Evolutionary conservation across 2,329 filamentous ascomycete genomes (phyloP).

Genomic region (Ophiostoma sp.): DNA sequence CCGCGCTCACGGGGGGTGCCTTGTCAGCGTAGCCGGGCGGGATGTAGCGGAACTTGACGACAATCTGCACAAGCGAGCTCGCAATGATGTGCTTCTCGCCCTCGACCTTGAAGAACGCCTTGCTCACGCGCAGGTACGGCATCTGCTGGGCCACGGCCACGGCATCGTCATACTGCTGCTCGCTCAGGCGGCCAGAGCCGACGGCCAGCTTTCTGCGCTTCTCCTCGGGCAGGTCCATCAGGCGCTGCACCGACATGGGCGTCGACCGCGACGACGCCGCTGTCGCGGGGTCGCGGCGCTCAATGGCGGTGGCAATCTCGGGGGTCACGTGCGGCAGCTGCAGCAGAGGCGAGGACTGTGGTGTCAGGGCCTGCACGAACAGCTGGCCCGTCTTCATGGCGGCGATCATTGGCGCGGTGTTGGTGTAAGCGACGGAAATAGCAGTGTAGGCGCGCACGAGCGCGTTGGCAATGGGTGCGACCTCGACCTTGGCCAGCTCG

Average conservation of each 20-base stretch:
- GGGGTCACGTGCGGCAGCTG: slow-evolving; percentile 85
- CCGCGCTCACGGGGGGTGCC: slow-evolving; percentile 66
- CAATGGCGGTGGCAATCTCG: slow-evolving; percentile 58
- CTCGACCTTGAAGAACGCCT: slow-evolving; percentile 96
- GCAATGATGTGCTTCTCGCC: slow-evolving; percentile 92
- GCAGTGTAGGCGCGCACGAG: slow-evolving; percentile 82
- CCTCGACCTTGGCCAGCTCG: slow-evolving; percentile 80
- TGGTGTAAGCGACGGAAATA: slow-evolving; percentile 82
- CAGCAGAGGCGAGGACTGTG: slow-evolving; percentile 76
- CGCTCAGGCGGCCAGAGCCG: slow-evolving; percentile 63
- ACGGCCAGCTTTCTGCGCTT: slow-evolving; percentile 67
- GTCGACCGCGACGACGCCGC: not conserved
- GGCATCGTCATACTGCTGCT: slow-evolving; percentile 69
- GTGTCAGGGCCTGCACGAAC: slow-evolving; percentile 82
- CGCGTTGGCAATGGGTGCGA: slow-evolving; percentile 77
- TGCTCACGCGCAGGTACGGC: slow-evolving; percentile 76
- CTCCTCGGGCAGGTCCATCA: slow-evolving; percentile 76
- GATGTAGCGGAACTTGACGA: slow-evolving; percentile 90
- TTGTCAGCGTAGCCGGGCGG: slow-evolving; percentile 69
- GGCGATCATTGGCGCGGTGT: slow-evolving; percentile 72
- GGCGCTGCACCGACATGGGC: slow-evolving; percentile 67
- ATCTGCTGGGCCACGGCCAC: slow-evolving; percentile 76
- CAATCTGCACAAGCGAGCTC: slow-evolving; percentile 84
- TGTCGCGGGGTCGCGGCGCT: slow-evolving; percentile 70
- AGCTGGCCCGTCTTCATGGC: slow-evolving; percentile 79